phyloP scores from a whole-genome alignment of 345 rosid genomes.

The Abelmoschus esculentus region DNA sequence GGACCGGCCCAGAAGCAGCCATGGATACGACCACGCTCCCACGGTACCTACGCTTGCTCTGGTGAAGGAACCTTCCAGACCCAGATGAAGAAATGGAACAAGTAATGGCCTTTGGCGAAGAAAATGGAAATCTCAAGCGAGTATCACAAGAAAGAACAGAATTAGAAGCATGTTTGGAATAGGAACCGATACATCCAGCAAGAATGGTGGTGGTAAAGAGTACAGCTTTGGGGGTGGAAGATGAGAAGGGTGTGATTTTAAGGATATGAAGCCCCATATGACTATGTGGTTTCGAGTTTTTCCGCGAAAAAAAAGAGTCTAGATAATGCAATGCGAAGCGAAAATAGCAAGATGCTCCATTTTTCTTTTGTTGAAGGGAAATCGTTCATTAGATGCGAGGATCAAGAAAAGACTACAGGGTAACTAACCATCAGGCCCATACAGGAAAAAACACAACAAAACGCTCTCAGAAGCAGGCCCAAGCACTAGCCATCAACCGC shows the following conservation, averaged over 20 bases:
- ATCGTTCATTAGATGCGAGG: no score
- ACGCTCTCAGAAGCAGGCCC: no score
- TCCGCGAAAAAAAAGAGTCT: no score
- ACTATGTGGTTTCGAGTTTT: slow-evolving; percentile 5
- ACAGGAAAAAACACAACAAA: no score
- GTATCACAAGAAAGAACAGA: neutral
- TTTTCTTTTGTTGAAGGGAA: no score
- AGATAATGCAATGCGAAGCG: no score
- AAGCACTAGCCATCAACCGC: no score
- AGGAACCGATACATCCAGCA: neutral
- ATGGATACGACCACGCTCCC: slow-evolving; percentile 17
- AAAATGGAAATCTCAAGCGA: slow-evolving; percentile 7
- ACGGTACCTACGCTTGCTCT: slow-evolving; percentile 34
- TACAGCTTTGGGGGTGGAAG: slow-evolving; percentile 29
- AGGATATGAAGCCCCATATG: slow-evolving; percentile 32
- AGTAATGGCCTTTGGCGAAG: slow-evolving; percentile 12
- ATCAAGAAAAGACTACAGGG: no score
- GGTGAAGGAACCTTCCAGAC: slow-evolving; percentile 13
- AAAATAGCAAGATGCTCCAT: no score
- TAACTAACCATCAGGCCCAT: no score
- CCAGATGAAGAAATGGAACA: slow-evolving; percentile 21
- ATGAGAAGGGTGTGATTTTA: slow-evolving; percentile 25
- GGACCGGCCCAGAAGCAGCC: slow-evolving; percentile 18
- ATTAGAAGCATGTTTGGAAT: no score
- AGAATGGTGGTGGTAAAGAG: slow-evolving; percentile 11